Conservation (phyloP, 192 early-diverging fungal species). For the Coemansia reversa region DNA sequence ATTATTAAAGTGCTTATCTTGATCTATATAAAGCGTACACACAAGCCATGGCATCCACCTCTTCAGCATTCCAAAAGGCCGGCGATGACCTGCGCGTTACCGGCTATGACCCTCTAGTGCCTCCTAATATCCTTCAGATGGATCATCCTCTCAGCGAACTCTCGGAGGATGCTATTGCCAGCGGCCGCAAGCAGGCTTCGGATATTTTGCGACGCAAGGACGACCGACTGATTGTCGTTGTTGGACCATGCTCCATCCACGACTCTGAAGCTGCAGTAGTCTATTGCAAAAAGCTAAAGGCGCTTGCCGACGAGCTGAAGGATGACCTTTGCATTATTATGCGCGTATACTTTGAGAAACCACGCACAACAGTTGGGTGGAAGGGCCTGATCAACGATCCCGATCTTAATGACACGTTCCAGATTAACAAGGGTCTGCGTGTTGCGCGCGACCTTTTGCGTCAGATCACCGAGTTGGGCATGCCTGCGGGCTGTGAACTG, state of each 20-base stretch:
- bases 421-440: conserved; percentile 95
- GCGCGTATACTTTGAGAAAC: conserved; percentile 99
- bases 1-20: no score
- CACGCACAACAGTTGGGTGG: conserved; percentile 92
- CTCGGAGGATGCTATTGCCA: conserved; percentile 51
- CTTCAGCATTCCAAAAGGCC: conserved; percentile 51
- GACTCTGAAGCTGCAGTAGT: conserved; percentile 81
- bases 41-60: conserved; percentile 43
- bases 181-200: conserved; percentile 63
- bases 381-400: conserved; percentile 85
- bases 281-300: conserved; percentile 70
- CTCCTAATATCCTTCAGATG: conserved; percentile 85
- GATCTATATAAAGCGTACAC: no score
- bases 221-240: conserved; percentile 86
- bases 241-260: conserved; percentile 97
- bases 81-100: conserved; percentile 84
- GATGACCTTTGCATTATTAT: conserved; percentile 87
- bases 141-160: conserved; percentile 67
- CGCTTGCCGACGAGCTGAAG: conserved; percentile 61
- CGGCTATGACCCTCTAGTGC: conserved; percentile 88
- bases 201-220: conserved; percentile 76
- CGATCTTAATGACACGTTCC: conserved; percentile 75
- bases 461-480: conserved; percentile 76
- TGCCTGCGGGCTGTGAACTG: conserved; percentile 87
- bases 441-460: conserved; percentile 78